Conservation (phyloP, 192 early-diverging fungal species). For the Phycomyces blakesleeanus region DNA sequence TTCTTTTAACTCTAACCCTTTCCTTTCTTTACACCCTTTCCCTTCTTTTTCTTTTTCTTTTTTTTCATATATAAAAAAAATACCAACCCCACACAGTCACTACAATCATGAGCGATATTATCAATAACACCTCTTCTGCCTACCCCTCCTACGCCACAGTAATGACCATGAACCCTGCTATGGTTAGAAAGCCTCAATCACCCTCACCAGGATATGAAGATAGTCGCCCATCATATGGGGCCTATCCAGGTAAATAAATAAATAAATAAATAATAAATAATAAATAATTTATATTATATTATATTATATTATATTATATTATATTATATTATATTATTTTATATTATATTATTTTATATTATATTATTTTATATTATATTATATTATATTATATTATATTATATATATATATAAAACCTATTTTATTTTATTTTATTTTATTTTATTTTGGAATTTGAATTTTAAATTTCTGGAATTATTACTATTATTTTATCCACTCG, state of each 20-base stretch:
- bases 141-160: neutral
- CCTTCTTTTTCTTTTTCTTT: neutral
- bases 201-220: neutral
- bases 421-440: no score
- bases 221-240: neutral
- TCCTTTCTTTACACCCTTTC: neutral
- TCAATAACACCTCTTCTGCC: neutral
- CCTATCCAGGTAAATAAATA: neutral
- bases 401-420: no score
- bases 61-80: neutral
- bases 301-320: no score
- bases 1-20: neutral
- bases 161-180: neutral
- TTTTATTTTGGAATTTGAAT: no score
- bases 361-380: no score
- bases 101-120: neutral
- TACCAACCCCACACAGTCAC: neutral
- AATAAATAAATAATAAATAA: no score
- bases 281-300: no score
- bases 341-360: no score
- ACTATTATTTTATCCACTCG: no score
- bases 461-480: no score
- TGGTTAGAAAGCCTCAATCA: neutral
- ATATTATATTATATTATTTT: no score
- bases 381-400: no score